These are phyloP conservation scores for Phytophthora ohioensis DNA, from an alignment of 352 stramenopile species.

Conservation along the genomic window DNA sequence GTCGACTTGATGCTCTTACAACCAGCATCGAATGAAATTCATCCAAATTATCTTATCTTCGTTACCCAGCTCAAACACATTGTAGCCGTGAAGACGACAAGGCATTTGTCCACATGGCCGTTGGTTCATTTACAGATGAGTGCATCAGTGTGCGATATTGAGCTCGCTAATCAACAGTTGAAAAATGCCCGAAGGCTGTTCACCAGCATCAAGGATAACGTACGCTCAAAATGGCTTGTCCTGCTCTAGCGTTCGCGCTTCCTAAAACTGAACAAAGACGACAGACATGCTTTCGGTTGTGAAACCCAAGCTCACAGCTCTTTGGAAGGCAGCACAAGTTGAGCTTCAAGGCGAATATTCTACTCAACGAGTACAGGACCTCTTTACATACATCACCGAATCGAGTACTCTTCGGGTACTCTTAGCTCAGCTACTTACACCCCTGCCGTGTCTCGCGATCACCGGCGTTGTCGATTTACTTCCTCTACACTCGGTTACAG, in stretches of 20 bases:
- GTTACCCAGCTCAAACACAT: neutral
- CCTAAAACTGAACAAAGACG: no score
- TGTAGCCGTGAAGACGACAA: no score
- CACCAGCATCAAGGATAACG: no score
- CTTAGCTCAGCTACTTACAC: slow-evolving; percentile 16
- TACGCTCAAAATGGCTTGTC: no score
- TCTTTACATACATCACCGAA: slow-evolving; percentile 18
- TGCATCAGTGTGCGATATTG: no score
- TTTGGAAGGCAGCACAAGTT: slow-evolving; percentile 25
- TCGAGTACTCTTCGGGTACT: slow-evolving; percentile 8
- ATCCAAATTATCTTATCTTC: neutral
- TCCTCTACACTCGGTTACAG: slow-evolving; percentile 6
- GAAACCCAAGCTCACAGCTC: neutral
- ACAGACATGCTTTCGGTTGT: slow-evolving; percentile 1
- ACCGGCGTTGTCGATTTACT: slow-evolving; percentile 23
- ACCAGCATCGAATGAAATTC: neutral
- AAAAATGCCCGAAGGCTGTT: no score
- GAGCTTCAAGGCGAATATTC: slow-evolving; percentile 32
- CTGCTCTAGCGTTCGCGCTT: no score
- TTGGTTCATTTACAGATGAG: no score
- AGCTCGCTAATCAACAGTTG: no score
- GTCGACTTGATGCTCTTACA: neutral
- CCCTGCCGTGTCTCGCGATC: slow-evolving; percentile 24
- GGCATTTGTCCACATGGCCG: neutral
- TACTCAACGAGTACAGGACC: slow-evolving; percentile 14